Percentiles rank a stretch among this genome's conserved stretches.
phyloP scores from a whole-genome alignment of 2,329 filamentous ascomycete genomes.

The Epichloe coenophiala region DNA sequence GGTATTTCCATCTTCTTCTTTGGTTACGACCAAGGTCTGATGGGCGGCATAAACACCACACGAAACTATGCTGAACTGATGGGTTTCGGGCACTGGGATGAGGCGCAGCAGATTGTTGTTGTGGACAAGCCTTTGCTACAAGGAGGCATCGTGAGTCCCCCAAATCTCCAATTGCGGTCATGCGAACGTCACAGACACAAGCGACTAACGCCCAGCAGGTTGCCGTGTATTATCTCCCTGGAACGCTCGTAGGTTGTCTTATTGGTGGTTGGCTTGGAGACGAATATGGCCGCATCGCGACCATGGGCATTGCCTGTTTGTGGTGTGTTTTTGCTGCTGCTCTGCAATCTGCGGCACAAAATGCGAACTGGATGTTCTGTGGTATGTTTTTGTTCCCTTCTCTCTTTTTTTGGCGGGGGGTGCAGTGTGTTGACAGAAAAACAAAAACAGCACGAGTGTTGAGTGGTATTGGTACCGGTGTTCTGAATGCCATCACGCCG shows the following conservation, averaged over 20 bases:
- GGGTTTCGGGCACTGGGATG: constrained; percentile 34
- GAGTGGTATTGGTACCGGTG: constrained; percentile 38
- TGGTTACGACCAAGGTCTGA: constrained; percentile 42
- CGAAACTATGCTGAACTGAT: constrained; percentile 28
- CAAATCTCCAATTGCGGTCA: neutral
- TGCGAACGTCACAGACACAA: neutral
- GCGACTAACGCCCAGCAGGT: neutral
- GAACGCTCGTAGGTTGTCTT: constrained; percentile 36
- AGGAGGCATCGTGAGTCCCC: constrained; percentile 29
- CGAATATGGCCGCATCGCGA: constrained; percentile 35
- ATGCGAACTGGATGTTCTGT: constrained; percentile 57
- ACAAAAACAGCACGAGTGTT: constrained; percentile 28
- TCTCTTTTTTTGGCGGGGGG: too few species aligned
- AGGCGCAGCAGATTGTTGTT: constrained; percentile 35
- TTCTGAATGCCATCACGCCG: constrained; percentile 34
- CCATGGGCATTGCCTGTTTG: constrained; percentile 44
- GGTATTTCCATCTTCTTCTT: constrained; percentile 33
- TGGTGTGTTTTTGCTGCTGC: constrained; percentile 48
- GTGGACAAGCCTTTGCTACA: constrained; percentile 39
- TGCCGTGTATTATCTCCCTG: constrained; percentile 36
- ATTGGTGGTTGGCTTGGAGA: constrained; percentile 37
- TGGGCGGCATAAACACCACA: constrained; percentile 34
- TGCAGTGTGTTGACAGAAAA: neutral
- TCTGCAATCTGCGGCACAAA: constrained; percentile 53
- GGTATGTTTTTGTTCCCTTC: constrained; percentile 18